Percentiles rank a stretch among this genome's conserved stretches.
Evolutionary conservation across 78 protist genomes (phyloP).

Genomic region (Polysphondylium violaceum): DNA sequence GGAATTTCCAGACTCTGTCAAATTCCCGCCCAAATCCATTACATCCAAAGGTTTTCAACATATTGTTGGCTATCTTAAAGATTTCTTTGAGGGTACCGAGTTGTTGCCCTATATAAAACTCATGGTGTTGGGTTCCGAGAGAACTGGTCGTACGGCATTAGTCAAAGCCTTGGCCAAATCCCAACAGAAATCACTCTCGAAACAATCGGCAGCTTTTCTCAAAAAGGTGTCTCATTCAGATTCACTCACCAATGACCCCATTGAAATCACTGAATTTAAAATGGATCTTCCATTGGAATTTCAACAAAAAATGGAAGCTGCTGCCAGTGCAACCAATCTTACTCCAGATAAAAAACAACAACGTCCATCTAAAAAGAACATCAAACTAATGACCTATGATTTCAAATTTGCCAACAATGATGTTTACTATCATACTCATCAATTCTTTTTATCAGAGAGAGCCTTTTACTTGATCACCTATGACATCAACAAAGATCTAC

Average conservation of each 20-base stretch:
- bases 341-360: slow-evolving; percentile 10
- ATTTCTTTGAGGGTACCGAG: slow-evolving; percentile 48
- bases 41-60: slow-evolving; percentile 49
- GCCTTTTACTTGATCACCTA: slow-evolving; percentile 70
- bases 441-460: slow-evolving; percentile 75
- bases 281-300: slow-evolving; percentile 27
- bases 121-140: slow-evolving; percentile 51
- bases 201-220: not conserved
- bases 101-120: slow-evolving; percentile 39
- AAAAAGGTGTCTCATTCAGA: slow-evolving; percentile 9
- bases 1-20: slow-evolving; percentile 35
- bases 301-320: not conserved
- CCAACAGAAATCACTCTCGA: not conserved
- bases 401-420: slow-evolving; percentile 22
- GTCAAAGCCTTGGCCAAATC: slow-evolving; percentile 42
- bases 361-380: not conserved
- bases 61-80: slow-evolving; percentile 60
- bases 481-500: slow-evolving; percentile 58
- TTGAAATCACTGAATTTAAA: slow-evolving; percentile 44
- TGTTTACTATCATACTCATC: slow-evolving; percentile 69
- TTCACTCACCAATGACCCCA: not conserved
- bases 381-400: slow-evolving; percentile 37
- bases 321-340: slow-evolving; percentile 15
- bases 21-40: slow-evolving; percentile 57
- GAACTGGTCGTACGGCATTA: slow-evolving; percentile 21